Percentiles rank a stretch among this genome's conserved stretches.
Evolutionary conservation across 345 rosid genomes (phyloP).

Genomic region (Eucalyptus camaldulensis): DNA sequence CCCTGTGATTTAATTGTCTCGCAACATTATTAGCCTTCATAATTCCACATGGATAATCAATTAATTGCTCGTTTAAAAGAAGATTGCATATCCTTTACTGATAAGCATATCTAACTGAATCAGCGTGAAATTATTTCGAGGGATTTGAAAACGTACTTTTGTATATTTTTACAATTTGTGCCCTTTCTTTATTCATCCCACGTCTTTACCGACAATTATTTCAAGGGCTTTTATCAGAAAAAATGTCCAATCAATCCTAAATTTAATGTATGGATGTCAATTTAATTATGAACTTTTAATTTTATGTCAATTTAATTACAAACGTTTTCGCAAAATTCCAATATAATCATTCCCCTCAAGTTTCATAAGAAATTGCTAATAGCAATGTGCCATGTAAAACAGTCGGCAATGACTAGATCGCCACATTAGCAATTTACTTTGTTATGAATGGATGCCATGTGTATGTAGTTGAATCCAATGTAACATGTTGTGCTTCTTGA

Average conservation of each 20-base stretch:
- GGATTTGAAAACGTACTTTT: not conserved
- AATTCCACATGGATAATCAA: not conserved
- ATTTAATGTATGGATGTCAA: not conserved
- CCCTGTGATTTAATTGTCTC: not conserved
- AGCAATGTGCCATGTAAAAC: not conserved
- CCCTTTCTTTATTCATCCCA: not conserved
- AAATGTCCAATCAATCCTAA: not conserved
- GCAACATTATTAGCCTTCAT: not conserved
- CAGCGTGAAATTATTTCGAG: not conserved
- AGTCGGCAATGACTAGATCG: fast-evolving
- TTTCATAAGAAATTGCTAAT: not conserved
- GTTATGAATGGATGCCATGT: not conserved
- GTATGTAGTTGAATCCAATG: not conserved
- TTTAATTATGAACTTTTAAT: not conserved
- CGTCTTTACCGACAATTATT: not conserved
- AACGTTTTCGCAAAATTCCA: not conserved
- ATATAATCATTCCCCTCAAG: fast-evolving
- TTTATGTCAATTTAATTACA: not conserved
- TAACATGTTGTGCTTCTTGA: not conserved
- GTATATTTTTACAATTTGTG: not conserved
- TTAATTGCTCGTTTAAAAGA: not conserved
- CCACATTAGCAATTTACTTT: not conserved
- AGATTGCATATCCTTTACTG: not conserved
- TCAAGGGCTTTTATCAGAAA: not conserved
- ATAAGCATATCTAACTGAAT: not conserved